Percentiles rank a stretch among this genome's conserved stretches.
These are phyloP conservation scores for Macroventuria anomochaeta DNA, from an alignment of 2,329 filamentous ascomycete genomes.

Conservation along the genomic window DNA sequence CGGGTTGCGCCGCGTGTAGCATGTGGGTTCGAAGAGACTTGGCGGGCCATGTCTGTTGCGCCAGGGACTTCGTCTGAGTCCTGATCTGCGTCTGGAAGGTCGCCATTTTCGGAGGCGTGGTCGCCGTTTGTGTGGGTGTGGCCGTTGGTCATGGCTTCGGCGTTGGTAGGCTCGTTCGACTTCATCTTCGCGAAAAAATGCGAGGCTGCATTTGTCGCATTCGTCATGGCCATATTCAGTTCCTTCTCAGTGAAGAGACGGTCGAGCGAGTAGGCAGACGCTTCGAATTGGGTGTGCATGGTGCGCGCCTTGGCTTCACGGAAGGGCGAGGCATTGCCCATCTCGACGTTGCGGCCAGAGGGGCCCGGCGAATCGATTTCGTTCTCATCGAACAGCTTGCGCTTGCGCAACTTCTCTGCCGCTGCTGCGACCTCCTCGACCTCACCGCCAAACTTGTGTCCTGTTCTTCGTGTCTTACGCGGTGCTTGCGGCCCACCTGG, in stretches of 20 bases:
- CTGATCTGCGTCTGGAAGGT: slow-evolving; percentile 48
- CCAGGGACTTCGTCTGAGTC: slow-evolving; percentile 50
- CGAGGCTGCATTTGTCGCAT: slow-evolving; percentile 65
- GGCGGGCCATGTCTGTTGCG: slow-evolving; percentile 66
- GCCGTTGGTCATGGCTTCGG: slow-evolving; percentile 42
- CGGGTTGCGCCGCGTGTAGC: slow-evolving; percentile 59
- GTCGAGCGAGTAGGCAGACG: slow-evolving; percentile 66
- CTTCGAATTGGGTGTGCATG: slow-evolving; percentile 63
- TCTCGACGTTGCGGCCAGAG: slow-evolving; percentile 54
- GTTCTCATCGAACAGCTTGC: slow-evolving; percentile 63
- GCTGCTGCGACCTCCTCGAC: slow-evolving; percentile 55
- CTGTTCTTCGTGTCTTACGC: slow-evolving; percentile 67
- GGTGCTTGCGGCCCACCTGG: slow-evolving; percentile 66
- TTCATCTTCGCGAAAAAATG: slow-evolving; percentile 64
- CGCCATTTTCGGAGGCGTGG: slow-evolving; percentile 43
- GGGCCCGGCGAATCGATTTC: slow-evolving; percentile 65
- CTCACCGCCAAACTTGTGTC: slow-evolving; percentile 61
- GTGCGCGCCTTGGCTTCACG: slow-evolving; percentile 61
- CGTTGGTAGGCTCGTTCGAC: slow-evolving; percentile 37
- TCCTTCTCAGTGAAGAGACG: slow-evolving; percentile 73
- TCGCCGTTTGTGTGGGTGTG: slow-evolving; percentile 44
- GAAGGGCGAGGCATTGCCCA: slow-evolving; percentile 58
- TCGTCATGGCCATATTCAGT: slow-evolving; percentile 66
- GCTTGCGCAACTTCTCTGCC: slow-evolving; percentile 62
- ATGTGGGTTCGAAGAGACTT: slow-evolving; percentile 64